Percentiles rank a stretch among this genome's conserved stretches.
Evolutionary conservation across 495 filamentous ascomycete genomes (phyloP).

Genomic region (Immersiella caudata): DNA sequence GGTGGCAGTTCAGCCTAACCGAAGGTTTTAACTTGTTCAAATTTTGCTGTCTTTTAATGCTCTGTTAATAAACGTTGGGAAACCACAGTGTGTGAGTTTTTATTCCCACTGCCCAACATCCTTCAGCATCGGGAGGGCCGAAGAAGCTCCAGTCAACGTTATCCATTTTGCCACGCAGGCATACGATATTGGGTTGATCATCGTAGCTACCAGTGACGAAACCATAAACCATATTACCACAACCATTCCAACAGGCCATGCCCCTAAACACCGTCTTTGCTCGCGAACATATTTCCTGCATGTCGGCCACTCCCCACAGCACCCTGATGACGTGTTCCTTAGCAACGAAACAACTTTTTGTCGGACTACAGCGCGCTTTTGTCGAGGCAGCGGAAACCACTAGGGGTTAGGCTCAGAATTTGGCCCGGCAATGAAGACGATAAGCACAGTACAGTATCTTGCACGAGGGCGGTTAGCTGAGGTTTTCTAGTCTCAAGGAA

Average conservation of each 20-base stretch:
- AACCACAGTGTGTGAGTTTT: background rate
- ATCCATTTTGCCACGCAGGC: background rate
- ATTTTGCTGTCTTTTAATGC: background rate
- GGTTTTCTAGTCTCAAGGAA: slow-evolving; percentile 1
- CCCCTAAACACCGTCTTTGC: background rate
- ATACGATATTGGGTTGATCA: background rate
- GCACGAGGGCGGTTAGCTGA: background rate
- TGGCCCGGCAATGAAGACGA: slow-evolving; percentile 1
- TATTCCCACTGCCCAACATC: background rate
- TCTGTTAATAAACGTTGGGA: background rate
- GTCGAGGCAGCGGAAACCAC: background rate
- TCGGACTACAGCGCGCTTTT: background rate
- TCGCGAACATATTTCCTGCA: background rate
- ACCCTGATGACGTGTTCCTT: background rate
- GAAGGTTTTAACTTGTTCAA: background rate
- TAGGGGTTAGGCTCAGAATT: slow-evolving; percentile 1
- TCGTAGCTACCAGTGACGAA: slow-evolving; percentile 1
- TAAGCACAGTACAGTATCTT: background rate
- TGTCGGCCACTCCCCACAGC: background rate
- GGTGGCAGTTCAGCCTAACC: background rate
- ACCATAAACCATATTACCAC: background rate
- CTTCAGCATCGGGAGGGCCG: background rate
- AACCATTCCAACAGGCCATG: background rate
- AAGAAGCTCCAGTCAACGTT: background rate
- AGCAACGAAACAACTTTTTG: background rate